These are phyloP conservation scores for Rusavskia elegans DNA, from an alignment of 495 filamentous ascomycete species.

Conservation along the genomic window DNA sequence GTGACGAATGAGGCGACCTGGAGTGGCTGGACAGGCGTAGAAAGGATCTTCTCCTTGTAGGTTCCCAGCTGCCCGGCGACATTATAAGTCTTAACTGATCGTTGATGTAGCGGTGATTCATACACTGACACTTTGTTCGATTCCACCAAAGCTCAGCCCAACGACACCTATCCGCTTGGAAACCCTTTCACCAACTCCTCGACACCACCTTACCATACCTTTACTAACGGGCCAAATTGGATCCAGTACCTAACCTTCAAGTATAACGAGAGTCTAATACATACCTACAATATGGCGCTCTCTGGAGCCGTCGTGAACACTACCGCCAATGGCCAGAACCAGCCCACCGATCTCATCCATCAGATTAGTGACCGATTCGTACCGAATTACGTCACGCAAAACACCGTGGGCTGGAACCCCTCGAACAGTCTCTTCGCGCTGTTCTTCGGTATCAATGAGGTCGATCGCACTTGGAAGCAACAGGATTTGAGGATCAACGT, in stretches of 20 bases:
- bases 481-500: neutral
- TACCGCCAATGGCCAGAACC: neutral
- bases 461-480: neutral
- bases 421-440: slow-evolving; percentile 1
- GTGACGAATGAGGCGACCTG: neutral
- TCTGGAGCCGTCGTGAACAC: neutral
- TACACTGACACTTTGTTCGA: slow-evolving; percentile 53
- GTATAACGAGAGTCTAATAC: slow-evolving; percentile 22
- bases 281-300: slow-evolving; percentile 3
- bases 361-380: neutral
- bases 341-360: neutral
- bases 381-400: neutral
- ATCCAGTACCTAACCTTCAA: slow-evolving; percentile 33
- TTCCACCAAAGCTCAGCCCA: slow-evolving; percentile 38
- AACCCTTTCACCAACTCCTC: slow-evolving; percentile 32
- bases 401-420: neutral
- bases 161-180: slow-evolving; percentile 47
- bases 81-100: neutral
- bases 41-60: neutral
- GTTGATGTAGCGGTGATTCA: slow-evolving; percentile 27
- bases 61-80: neutral
- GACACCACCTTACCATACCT: slow-evolving; percentile 22
- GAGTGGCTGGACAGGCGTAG: neutral
- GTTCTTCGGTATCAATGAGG: slow-evolving; percentile 4
- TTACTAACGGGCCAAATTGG: slow-evolving; percentile 31